Evolutionary conservation across 1,284 basidiomycete species (phyloP).

Genomic region (Cutaneotrichosporon daszewskae): DNA sequence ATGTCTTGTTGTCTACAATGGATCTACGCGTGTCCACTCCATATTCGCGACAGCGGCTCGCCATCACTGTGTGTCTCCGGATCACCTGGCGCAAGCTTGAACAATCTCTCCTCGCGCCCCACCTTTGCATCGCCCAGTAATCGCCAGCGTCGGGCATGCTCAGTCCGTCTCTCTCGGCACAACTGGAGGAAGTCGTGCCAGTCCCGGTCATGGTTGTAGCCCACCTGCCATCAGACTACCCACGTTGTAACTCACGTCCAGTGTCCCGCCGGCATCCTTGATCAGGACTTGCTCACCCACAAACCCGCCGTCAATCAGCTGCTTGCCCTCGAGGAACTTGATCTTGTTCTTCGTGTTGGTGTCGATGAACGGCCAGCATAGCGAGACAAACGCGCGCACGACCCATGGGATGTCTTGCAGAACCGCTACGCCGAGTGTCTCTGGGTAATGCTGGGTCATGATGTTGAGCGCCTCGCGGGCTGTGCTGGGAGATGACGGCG

Average conservation of each 20-base stretch:
- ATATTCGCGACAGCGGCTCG: too few species aligned
- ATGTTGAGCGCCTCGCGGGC: conserved; percentile 28
- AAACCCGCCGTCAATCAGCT: conserved; percentile 21
- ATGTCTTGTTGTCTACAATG: too few species aligned
- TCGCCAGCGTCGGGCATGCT: conserved; percentile 25
- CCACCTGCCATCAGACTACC: conserved; percentile 25
- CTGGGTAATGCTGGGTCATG: conserved; percentile 32
- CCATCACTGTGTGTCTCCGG: too few species aligned
- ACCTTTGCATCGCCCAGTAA: conserved; percentile 22
- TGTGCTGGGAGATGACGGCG: conserved; percentile 27
- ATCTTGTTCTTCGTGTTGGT: conserved; percentile 31
- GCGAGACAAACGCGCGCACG: conserved; percentile 33
- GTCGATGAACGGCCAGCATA: conserved; percentile 44
- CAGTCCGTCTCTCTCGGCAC: conserved; percentile 22
- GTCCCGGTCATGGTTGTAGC: conserved; percentile 33
- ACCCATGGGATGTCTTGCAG: conserved; percentile 39
- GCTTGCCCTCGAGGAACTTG: conserved; percentile 20
- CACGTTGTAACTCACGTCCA: conserved; percentile 21
- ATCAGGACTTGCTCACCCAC: conserved; percentile 21
- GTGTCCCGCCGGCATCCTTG: conserved; percentile 30
- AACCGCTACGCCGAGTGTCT: conserved; percentile 25
- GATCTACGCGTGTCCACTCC: too few species aligned
- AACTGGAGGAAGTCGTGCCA: conserved; percentile 28
- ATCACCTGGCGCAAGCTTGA: conserved; percentile 16
- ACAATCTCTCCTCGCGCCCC: conserved; percentile 30